Evolutionary conservation across 2,329 filamentous ascomycete genomes (phyloP).

Genomic region (Hypomyces rosellus): DNA sequence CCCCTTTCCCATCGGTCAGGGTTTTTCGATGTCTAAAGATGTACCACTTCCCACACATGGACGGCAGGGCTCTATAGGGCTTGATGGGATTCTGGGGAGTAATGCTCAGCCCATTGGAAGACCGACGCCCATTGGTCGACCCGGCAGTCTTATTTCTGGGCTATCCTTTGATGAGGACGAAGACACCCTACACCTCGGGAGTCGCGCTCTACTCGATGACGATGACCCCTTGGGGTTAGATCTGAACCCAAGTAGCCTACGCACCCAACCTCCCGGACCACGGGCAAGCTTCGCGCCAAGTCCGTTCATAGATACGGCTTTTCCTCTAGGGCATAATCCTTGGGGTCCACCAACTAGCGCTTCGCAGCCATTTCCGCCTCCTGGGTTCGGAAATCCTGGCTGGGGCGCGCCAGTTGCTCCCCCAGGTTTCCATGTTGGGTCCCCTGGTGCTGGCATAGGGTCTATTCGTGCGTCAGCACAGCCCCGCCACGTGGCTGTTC

Average conservation of each 20-base stretch:
- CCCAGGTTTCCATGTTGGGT: slow-evolving; percentile 28
- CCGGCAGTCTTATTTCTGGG: slow-evolving; percentile 62
- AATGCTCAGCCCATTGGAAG: slow-evolving; percentile 69
- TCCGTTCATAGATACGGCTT: slow-evolving; percentile 37
- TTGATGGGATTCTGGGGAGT: slow-evolving; percentile 48
- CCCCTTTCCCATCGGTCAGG: slow-evolving; percentile 25
- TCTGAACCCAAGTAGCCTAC: slow-evolving; percentile 26
- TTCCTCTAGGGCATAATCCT: slow-evolving; percentile 30
- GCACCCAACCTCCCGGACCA: slow-evolving; percentile 47
- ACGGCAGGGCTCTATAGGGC: slow-evolving; percentile 66
- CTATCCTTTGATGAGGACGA: slow-evolving; percentile 53
- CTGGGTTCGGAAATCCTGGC: slow-evolving; percentile 38
- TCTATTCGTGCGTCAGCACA: slow-evolving; percentile 35
- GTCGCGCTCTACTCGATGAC: slow-evolving; percentile 79
- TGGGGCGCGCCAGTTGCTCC: slow-evolving; percentile 31
- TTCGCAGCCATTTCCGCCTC: slow-evolving; percentile 37
- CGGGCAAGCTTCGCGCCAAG: slow-evolving; percentile 35
- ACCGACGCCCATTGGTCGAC: slow-evolving; percentile 81
- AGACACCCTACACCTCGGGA: slow-evolving; percentile 76
- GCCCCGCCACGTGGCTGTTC: slow-evolving; percentile 61
- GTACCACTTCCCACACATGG: slow-evolving; percentile 49
- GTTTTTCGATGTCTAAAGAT: slow-evolving; percentile 29
- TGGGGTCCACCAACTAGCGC: slow-evolving; percentile 35
- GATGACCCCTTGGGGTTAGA: slow-evolving; percentile 46
- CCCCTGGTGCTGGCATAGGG: slow-evolving; percentile 24